Conservation (phyloP, 2,329 filamentous ascomycete species). For the Plenodomus lindquistii region DNA sequence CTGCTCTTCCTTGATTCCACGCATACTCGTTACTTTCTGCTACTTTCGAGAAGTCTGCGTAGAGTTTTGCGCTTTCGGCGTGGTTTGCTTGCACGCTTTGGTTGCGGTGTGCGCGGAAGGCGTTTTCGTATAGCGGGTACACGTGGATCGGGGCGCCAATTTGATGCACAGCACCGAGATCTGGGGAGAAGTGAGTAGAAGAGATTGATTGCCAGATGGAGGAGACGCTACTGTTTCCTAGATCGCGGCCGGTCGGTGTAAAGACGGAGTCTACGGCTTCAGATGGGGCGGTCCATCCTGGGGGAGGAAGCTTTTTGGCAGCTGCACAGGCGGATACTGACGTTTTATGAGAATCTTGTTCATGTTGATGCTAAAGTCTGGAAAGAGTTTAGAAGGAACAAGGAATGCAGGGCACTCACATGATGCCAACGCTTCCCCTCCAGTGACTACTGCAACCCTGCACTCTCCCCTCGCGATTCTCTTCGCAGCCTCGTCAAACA, state of each 20-base stretch:
- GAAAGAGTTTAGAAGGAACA: neutral
- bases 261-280: constrained; percentile 55
- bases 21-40: constrained; percentile 58
- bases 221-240: constrained; percentile 46
- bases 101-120: constrained; percentile 58
- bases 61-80: constrained; percentile 62
- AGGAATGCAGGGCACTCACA: constrained; percentile 42
- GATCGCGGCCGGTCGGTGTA: constrained; percentile 54
- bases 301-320: constrained; percentile 59
- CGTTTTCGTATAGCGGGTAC: constrained; percentile 70
- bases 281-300: constrained; percentile 60
- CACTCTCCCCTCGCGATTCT: constrained; percentile 58
- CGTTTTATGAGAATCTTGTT: too few species aligned
- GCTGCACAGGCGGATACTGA: constrained; percentile 57
- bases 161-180: constrained; percentile 59
- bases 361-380: constrained; percentile 8
- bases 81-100: constrained; percentile 62
- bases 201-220: constrained; percentile 16
- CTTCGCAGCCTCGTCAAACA: constrained; percentile 67
- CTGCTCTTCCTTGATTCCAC: constrained; percentile 60
- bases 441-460: constrained; percentile 63
- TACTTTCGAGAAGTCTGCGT: constrained; percentile 63
- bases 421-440: constrained; percentile 67
- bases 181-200: constrained; percentile 42
- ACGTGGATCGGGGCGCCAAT: constrained; percentile 68